Evolutionary conservation across 2,329 filamentous ascomycete genomes (phyloP).

Genomic region (Cryphonectria nitschkei): DNA sequence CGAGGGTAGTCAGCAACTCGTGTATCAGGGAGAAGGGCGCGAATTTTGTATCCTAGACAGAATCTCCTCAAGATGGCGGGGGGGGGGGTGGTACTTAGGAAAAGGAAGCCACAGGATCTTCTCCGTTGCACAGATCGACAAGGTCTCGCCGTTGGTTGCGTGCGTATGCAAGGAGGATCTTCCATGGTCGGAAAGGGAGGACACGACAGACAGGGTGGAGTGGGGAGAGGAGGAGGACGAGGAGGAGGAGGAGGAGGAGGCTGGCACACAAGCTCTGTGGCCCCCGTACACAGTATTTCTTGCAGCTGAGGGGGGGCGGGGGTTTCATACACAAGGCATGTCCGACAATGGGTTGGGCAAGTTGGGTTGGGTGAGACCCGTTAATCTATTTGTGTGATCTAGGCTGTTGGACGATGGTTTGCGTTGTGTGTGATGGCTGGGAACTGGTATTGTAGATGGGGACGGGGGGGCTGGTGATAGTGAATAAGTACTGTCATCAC

Average conservation of each 20-base stretch:
- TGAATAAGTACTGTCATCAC: neutral
- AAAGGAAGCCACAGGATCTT: neutral
- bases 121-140: neutral
- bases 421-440: neutral
- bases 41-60: too few species aligned
- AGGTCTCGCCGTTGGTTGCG: neutral
- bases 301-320: neutral
- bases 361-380: conserved; percentile 25
- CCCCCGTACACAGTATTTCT: neutral
- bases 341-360: conserved; percentile 26
- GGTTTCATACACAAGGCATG: conserved; percentile 13
- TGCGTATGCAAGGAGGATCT: conserved; percentile 25
- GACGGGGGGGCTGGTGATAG: neutral
- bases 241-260: neutral
- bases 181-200: neutral
- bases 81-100: neutral
- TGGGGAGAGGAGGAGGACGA: neutral
- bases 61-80: neutral
- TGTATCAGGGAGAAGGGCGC: neutral
- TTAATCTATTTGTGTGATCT: conserved; percentile 25
- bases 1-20: neutral
- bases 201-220: neutral
- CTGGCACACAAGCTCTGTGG: neutral
- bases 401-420: conserved; percentile 18
- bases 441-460: neutral